A percentile compares a stretch with the other conserved stretches of the same genome.
phyloP scores from a whole-genome alignment of 2,329 filamentous ascomycete species.

The Penicillium sp. region DNA sequence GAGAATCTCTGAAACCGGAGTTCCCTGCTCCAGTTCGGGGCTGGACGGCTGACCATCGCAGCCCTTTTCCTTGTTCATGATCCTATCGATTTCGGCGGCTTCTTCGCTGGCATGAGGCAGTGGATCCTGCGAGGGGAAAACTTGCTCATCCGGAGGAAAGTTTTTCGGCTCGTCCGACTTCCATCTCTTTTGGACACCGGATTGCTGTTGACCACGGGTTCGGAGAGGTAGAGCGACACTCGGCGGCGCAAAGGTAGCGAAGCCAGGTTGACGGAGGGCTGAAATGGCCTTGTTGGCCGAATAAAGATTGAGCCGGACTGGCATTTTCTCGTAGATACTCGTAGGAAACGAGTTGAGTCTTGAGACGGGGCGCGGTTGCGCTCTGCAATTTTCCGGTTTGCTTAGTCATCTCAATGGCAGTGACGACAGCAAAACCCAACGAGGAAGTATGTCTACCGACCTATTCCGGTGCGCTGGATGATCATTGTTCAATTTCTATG shows the following conservation, averaged over 20 bases:
- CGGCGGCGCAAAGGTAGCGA: constrained; percentile 19
- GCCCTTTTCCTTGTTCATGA: constrained; percentile 45
- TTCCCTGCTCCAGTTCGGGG: constrained; percentile 60
- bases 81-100: constrained; percentile 54
- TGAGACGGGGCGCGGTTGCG: constrained; percentile 4
- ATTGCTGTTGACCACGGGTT: constrained; percentile 15
- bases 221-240: constrained; percentile 22
- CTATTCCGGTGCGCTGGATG: no score
- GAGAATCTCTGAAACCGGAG: constrained; percentile 62
- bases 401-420: constrained; percentile 14
- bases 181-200: constrained; percentile 26
- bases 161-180: constrained; percentile 32
- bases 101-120: constrained; percentile 61
- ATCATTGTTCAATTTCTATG: no score
- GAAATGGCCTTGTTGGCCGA: constrained; percentile 30
- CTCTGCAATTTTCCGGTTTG: constrained; percentile 20
- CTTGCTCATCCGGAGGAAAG: constrained; percentile 23
- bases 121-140: constrained; percentile 48
- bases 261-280: constrained; percentile 29
- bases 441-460: no score
- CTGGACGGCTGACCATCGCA: constrained; percentile 39
- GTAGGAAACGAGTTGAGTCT: constrained; percentile 1
- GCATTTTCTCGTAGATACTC: constrained; percentile 41
- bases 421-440: neutral
- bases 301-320: constrained; percentile 51